Percentiles rank a stretch among this genome's conserved stretches.
These are phyloP conservation scores for Phaffia rhodozyma DNA, from an alignment of 1,284 basidiomycete species.

Conservation along the genomic window DNA sequence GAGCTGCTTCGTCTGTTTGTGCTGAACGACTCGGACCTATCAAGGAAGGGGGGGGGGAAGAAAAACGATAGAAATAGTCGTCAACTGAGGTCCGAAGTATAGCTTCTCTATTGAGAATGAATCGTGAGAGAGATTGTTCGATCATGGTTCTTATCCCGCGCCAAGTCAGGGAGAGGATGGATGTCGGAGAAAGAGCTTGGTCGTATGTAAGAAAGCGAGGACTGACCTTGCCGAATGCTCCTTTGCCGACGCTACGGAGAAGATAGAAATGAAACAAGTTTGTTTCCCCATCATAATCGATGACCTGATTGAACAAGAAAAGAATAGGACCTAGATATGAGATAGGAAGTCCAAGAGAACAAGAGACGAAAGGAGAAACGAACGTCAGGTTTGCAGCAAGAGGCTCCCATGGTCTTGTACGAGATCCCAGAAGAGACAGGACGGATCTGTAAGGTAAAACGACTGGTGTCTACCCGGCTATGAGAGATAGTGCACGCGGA, in stretches of 20 bases:
- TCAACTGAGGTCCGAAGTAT: not conserved
- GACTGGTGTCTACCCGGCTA: too few species aligned
- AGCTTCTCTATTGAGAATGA: slow-evolving; percentile 25
- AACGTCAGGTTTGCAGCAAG: slow-evolving; percentile 4
- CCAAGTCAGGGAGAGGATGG: not conserved
- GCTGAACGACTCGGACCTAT: slow-evolving; percentile 93
- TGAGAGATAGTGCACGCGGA: too few species aligned
- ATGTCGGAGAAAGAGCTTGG: not conserved
- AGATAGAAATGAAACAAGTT: slow-evolving; percentile 96
- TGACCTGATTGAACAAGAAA: slow-evolving; percentile 47
- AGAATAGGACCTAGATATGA: not conserved
- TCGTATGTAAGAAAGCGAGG: too few species aligned
- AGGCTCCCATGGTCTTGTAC: not conserved
- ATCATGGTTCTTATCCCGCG: not conserved
- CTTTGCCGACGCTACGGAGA: slow-evolving; percentile 87
- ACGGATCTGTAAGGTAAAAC: too few species aligned
- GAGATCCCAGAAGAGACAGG: too few species aligned
- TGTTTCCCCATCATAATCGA: slow-evolving; percentile 95
- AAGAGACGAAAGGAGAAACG: not conserved
- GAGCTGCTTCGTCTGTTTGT: slow-evolving; percentile 88
- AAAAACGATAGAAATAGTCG: not conserved
- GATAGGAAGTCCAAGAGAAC: slow-evolving; percentile 9
- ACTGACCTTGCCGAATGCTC: slow-evolving; percentile 89
- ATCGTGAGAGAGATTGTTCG: slow-evolving; percentile 34
- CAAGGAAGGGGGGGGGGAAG: not conserved